A percentile compares a stretch with the other conserved stretches of the same genome.
Conservation (phyloP, 2,329 filamentous ascomycete species). For the Fusarium xyrophilum region DNA sequence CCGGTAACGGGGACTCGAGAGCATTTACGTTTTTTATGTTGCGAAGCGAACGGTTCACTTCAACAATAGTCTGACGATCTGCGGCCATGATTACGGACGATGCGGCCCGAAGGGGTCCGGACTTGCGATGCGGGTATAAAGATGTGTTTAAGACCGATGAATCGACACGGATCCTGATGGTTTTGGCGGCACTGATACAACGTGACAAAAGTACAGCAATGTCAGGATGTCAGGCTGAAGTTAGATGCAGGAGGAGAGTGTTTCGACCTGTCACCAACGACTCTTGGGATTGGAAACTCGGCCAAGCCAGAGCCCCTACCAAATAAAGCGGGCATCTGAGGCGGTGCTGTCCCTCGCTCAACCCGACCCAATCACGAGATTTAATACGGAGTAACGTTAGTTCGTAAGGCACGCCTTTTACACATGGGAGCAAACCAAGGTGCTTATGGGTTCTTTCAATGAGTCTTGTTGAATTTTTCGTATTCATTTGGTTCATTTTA, state of each 20-base stretch:
- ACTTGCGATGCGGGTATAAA: background rate
- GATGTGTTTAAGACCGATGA: background rate
- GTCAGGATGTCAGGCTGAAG: conserved; percentile 13
- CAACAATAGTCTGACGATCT: conserved; percentile 66
- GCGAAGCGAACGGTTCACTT: conserved; percentile 84
- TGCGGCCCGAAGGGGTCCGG: conserved; percentile 17
- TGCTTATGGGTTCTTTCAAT: background rate
- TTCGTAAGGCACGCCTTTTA: conserved; percentile 8
- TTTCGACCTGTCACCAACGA: conserved; percentile 3
- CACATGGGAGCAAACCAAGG: background rate
- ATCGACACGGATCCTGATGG: background rate
- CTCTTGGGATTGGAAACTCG: conserved; percentile 6
- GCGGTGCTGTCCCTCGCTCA: conserved; percentile 36
- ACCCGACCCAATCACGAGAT: conserved; percentile 30
- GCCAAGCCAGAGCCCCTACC: conserved; percentile 17
- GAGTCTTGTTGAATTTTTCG: conserved; percentile 2
- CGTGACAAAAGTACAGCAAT: conserved; percentile 6
- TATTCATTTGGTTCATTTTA: conserved; percentile 13
- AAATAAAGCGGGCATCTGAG: conserved; percentile 37
- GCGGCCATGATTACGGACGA: conserved; percentile 50
- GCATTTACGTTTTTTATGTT: conserved; percentile 78
- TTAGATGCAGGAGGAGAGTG: conserved; percentile 20
- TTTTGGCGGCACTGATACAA: background rate
- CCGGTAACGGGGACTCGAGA: background rate
- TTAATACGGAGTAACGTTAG: background rate